Percentiles rank a stretch among this genome's conserved stretches.
Conservation (phyloP, 768 basidiomycete species). For the Tremella fuciformis region DNA sequence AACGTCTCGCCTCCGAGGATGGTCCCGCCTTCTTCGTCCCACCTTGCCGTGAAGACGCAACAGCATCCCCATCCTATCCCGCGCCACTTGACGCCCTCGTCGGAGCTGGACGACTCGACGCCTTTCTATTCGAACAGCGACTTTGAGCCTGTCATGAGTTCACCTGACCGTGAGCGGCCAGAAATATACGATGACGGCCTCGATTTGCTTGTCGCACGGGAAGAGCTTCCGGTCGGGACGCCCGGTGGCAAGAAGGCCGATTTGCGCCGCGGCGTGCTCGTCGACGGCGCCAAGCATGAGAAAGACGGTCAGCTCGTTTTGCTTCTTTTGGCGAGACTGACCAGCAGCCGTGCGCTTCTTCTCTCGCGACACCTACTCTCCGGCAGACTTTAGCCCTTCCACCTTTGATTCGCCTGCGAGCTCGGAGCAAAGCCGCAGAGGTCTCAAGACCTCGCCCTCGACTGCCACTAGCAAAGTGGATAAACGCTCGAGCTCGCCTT, state of each 20-base stretch:
- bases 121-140: constrained; percentile 6
- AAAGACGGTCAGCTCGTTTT: constrained; percentile 24
- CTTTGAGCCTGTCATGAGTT: neutral
- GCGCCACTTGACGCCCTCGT: neutral
- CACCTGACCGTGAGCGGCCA: neutral
- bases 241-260: constrained; percentile 34
- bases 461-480: constrained; percentile 10
- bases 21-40: constrained; percentile 7
- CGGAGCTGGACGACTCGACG: constrained; percentile 1
- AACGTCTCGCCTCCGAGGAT: neutral
- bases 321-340: neutral
- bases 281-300: constrained; percentile 27
- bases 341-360: constrained; percentile 36
- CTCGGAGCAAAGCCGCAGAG: constrained; percentile 4
- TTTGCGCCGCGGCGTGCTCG: constrained; percentile 18
- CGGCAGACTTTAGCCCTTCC: constrained; percentile 2
- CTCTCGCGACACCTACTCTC: constrained; percentile 37
- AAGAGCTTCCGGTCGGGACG: constrained; percentile 32
- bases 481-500: constrained; percentile 36
- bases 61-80: constrained; percentile 35
- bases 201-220: constrained; percentile 18
- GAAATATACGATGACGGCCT: constrained; percentile 22
- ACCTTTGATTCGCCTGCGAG: constrained; percentile 8
- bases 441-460: neutral
- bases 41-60: constrained; percentile 6